phyloP scores from a whole-genome alignment of 164 flowering plant species.

The Akebia trifoliata region DNA sequence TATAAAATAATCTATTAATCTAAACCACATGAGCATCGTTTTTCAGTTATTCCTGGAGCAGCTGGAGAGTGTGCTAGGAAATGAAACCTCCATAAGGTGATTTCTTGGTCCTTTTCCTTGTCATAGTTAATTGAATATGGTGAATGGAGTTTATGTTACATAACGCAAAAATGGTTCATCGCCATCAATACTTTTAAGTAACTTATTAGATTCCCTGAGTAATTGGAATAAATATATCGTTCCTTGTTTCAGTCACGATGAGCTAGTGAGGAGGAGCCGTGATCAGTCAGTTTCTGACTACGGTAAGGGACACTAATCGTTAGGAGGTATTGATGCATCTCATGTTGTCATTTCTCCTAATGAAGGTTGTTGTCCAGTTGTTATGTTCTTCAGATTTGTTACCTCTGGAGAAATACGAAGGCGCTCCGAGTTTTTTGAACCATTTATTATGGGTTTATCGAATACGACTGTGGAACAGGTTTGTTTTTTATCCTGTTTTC shows the following conservation, averaged over 20 bases:
- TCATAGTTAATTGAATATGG: neutral
- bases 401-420: slow-evolving; percentile 86
- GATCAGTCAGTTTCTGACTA: slow-evolving; percentile 88
- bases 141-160: neutral
- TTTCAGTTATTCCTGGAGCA: slow-evolving; percentile 87
- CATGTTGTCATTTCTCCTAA: slow-evolving; percentile 19
- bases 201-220: neutral
- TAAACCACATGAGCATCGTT: slow-evolving; percentile 9
- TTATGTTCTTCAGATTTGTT: slow-evolving; percentile 98
- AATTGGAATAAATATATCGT: slow-evolving; percentile 8
- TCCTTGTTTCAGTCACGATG: slow-evolving; percentile 58
- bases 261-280: slow-evolving; percentile 64
- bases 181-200: no score
- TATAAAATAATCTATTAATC: slow-evolving; percentile 1
- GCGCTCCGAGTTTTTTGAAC: slow-evolving; percentile 88
- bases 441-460: slow-evolving; percentile 80
- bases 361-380: slow-evolving; percentile 50
- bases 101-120: slow-evolving; percentile 1
- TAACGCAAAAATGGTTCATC: neutral
- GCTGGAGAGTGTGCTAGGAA: slow-evolving; percentile 74
- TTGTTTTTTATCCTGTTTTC: slow-evolving; percentile 17
- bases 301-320: slow-evolving; percentile 44
- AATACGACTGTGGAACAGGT: slow-evolving; percentile 90
- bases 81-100: slow-evolving; percentile 68
- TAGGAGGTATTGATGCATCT: neutral